Percentiles rank a stretch among this genome's conserved stretches.
These are phyloP conservation scores for Monilinia polystroma DNA, from an alignment of 2,329 filamentous ascomycete genomes.

Conservation along the genomic window DNA sequence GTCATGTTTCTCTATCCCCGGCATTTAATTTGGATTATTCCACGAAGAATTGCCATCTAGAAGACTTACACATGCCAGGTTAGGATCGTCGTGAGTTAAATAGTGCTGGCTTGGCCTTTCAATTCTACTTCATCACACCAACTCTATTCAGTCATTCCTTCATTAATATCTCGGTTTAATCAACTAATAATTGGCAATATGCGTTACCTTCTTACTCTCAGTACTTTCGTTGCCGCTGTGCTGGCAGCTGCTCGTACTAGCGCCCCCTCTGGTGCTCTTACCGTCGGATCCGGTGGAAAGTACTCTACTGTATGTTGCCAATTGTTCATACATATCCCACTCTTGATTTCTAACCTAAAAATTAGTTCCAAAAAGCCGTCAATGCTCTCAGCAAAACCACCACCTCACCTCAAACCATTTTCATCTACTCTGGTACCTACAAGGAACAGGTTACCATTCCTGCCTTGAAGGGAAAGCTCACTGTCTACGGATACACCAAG, in stretches of 20 bases:
- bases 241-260: slow-evolving; percentile 42
- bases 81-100: slow-evolving; percentile 4
- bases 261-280: slow-evolving; percentile 49
- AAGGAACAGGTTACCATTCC: slow-evolving; percentile 56
- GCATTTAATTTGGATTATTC: slow-evolving; percentile 10
- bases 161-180: neutral
- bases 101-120: neutral
- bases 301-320: slow-evolving; percentile 45
- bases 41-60: neutral
- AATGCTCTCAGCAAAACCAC: slow-evolving; percentile 49
- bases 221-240: slow-evolving; percentile 33
- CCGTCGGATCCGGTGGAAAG: slow-evolving; percentile 45
- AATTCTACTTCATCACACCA: neutral
- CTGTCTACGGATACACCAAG: slow-evolving; percentile 55
- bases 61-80: neutral
- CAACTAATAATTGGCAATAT: slow-evolving; percentile 26
- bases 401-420: slow-evolving; percentile 51
- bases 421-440: slow-evolving; percentile 57
- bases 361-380: slow-evolving; percentile 50
- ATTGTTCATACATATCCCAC: neutral
- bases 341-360: slow-evolving; percentile 19
- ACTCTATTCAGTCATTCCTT: slow-evolving; percentile 1
- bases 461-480: slow-evolving; percentile 47
- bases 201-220: slow-evolving; percentile 34
- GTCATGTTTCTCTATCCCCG: neutral